Evolutionary conservation across 768 basidiomycete species (phyloP).

Genomic region (Pleurotus tuber-regium): DNA sequence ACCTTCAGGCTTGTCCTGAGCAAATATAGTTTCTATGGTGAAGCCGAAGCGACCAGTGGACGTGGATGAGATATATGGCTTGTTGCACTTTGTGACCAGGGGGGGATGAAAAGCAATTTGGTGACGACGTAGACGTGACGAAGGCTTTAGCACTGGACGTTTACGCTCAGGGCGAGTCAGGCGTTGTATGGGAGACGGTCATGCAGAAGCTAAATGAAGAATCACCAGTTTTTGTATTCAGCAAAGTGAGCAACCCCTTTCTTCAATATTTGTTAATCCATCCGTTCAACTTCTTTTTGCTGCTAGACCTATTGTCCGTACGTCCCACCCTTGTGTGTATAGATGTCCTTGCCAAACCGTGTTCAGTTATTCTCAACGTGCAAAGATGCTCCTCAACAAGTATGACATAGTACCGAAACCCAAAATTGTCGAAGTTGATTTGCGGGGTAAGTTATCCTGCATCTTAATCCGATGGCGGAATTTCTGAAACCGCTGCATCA

Average conservation of each 20-base stretch:
- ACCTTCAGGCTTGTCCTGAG: conserved; percentile 31
- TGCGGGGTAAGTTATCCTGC: conserved; percentile 45
- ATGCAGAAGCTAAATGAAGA: conserved; percentile 40
- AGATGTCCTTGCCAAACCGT: not conserved
- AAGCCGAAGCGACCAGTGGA: conserved; percentile 22
- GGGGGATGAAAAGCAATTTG: conserved; percentile 36
- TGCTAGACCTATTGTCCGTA: conserved; percentile 75
- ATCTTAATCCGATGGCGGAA: not conserved
- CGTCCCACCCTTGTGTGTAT: conserved; percentile 22
- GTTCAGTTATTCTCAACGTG: conserved; percentile 54
- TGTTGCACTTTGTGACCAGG: conserved; percentile 64
- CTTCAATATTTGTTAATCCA: too few relatives aligned
- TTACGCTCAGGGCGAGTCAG: conserved; percentile 49
- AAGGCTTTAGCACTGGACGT: conserved; percentile 47
- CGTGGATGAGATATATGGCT: conserved; percentile 65
- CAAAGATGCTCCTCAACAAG: conserved; percentile 58
- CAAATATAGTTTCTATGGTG: conserved; percentile 37
- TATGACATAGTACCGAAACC: conserved; percentile 66
- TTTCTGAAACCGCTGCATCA: conserved; percentile 22
- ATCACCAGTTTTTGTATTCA: conserved; percentile 74
- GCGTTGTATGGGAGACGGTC: conserved; percentile 43
- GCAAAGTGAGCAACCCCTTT: too few relatives aligned
- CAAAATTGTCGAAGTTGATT: conserved; percentile 72
- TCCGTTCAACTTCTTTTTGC: too few relatives aligned
- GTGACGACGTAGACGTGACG: conserved; percentile 41